Base-by-base conservation (phyloP, 1,284 basidiomycete genomes). In the Ceratobasidium sp. region DNA sequence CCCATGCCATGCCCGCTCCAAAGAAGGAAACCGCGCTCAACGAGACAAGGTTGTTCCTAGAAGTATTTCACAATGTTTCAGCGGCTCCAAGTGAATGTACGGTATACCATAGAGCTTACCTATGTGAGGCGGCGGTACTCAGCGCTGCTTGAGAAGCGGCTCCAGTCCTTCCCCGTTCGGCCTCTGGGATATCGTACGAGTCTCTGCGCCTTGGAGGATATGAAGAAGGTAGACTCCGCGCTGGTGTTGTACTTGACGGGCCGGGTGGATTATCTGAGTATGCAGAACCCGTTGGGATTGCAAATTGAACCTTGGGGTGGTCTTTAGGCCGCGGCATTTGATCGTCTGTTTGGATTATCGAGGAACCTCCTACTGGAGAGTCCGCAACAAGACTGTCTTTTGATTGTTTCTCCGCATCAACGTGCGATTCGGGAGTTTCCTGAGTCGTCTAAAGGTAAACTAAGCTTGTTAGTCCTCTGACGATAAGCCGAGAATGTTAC, bases 1-100 rank as follows among this genome's bases (percentile, higher is more conserved):
- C 30, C 62, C 62, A 65, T 18, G 62, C 62, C 62, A 65, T 53
- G 3, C 62, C 62, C 14, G 62, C 62, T 23, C 62, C 62, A 26
- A 65, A 65, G 36, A 65, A 65, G 16, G 61, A 52, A 5, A 65
- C 34, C 3, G 62, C 48, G 21, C 46, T 65, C 16, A 65, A 23
- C 3, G 48, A 32, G 3, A 65, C 46, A 10, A 65, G n/a, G 21
- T 50, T 50, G 1, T 46, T 26, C 10, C 62, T 53, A 39, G n/a
- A 32, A n/a, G 1, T 3, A 52, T 52, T 21, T 28, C 21, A 26
- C 1, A 10, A 52, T 26, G 23, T 12, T 12, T 46, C n/a, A n/a
- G n/a, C n/a, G n/a, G n/a, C n/a, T n/a, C n/a, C n/a, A n/a, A n/a
- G n/a, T n/a, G n/a, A n/a, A n/a, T n/a, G n/a, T n/a, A n/a, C n/a